A percentile compares a stretch with the other conserved stretches of the same genome.
Conservation (phyloP, 768 basidiomycete species). For the Tricholoma sp. region DNA sequence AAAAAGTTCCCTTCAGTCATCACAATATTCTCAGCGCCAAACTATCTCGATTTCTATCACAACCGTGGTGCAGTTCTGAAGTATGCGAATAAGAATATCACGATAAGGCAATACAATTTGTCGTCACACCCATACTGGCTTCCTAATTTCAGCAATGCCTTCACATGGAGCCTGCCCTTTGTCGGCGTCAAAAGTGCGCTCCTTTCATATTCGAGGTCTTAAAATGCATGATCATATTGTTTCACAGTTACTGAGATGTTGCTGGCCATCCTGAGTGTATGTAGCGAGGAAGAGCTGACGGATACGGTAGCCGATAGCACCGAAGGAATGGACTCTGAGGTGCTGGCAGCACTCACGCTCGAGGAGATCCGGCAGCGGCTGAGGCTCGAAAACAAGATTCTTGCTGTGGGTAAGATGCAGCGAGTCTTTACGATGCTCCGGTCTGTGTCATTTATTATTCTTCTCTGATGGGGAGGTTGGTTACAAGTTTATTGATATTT, state of each 20-base stretch:
- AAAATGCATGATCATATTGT: neutral
- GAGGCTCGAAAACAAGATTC: slow-evolving; percentile 90
- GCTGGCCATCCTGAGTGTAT: slow-evolving; percentile 89
- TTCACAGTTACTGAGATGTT: slow-evolving; percentile 92
- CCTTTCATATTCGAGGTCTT: neutral
- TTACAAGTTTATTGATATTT: neutral
- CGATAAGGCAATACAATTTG: slow-evolving; percentile 83
- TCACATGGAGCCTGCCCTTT: slow-evolving; percentile 97
- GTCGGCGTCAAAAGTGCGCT: slow-evolving; percentile 91
- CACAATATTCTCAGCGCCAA: slow-evolving; percentile 98
- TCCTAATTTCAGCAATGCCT: slow-evolving; percentile 97
- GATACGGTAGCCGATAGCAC: slow-evolving; percentile 38
- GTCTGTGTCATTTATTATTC: slow-evolving; percentile 37
- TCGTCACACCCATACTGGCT: slow-evolving; percentile 90
- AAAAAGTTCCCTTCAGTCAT: slow-evolving; percentile 96
- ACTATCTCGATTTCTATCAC: slow-evolving; percentile 94
- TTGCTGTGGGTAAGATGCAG: slow-evolving; percentile 90
- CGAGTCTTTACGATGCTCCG: slow-evolving; percentile 84
- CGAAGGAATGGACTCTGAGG: slow-evolving; percentile 31
- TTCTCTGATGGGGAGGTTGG: neutral
- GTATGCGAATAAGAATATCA: slow-evolving; percentile 95
- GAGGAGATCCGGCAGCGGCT: slow-evolving; percentile 46
- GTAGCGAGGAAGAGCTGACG: slow-evolving; percentile 88
- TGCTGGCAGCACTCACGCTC: slow-evolving; percentile 26
- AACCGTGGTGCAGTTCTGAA: slow-evolving; percentile 97